Evolutionary conservation across 2,329 filamentous ascomycete genomes (phyloP), one percentile per base, ranked within the genome.

Genomic region (Pestalotiopsis sp.): DNA sequence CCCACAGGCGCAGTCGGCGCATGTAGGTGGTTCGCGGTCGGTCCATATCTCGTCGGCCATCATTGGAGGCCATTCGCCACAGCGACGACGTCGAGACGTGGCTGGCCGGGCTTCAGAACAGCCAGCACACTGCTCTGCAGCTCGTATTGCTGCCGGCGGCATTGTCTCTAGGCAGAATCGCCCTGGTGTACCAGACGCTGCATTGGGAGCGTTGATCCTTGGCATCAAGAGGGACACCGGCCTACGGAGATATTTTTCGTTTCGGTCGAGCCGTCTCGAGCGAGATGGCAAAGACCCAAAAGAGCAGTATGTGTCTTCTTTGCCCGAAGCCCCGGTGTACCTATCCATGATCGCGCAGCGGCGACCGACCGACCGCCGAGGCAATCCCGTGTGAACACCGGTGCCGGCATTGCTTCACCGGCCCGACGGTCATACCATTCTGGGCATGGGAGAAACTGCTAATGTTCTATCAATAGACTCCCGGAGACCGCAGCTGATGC

Each of bases 171-270:
- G 17, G 6, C 36, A 13, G 39, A 36, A 17, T 49, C 36, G 11
- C 20, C 61, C 9, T 23, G 39, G n/a, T 12, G 36, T 49, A 17
- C 38, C 39, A 12, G 38, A 4, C 11, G 14, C 27, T 4, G 59
- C 59, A 9, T 23, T 36, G 27, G 25, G 23, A 23, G 25, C 23
- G 14, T n/a, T 14, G 11, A 25, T 23, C 61, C 14, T 11, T 49
- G 39, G 61, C 20, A 36, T 64, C 20, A 20, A 12, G n/a, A 64
- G 20, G 9, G 17, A 39, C 38, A 64, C 11, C 39, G 38, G 39
- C 66, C 20, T 63, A 31, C 36, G 66, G 23, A 67, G 66, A 39
- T 38, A 45, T 25, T 63, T 67, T 25, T 67, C 66, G 38, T 67
- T 67, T 41, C 20, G 27, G 23, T 17, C 59, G 20, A 62, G 66